Evolutionary conservation across 2,329 filamentous ascomycete genomes (phyloP), one percentile per base, ranked within the genome.

Genomic region (Cladosporium sp.): DNA sequence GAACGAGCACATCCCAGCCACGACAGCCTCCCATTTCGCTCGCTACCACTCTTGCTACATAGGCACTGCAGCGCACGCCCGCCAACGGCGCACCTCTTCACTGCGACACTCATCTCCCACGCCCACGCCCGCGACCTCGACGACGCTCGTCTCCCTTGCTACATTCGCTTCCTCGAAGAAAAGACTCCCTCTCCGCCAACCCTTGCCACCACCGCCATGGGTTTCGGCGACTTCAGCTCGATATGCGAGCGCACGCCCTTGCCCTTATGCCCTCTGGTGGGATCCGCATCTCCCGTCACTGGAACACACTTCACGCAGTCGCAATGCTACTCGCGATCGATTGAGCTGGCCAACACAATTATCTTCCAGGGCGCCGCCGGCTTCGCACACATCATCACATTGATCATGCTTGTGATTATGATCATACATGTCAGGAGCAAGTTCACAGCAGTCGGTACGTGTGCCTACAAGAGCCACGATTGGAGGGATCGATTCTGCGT

Each of bases 311-410:
- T 65, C 90, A 94, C 97, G 65, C 88, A 96, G 73, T 86, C 94
- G 59, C 85, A 87, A 70, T 99, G 94, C 80, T 97, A 93, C 78
- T 90, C 94, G 60, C 87, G 94, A 60, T 95, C 94, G 69, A 93
- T 99, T 74, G 92, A 97, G 76, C 77, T 97, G 66, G 94, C 92
- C 66, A 99, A 99, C 78, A 99, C 94, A 40, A 93, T 97, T 78
- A 99, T 99, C 71, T 99, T 99, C 74, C 87, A 97, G 77, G 90
- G 88, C 71, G 94, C 92, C 28, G 87, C 92, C 20, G 90, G 90
- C 62, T 92, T 93, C 71, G 90, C 94, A 78, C 94, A 99, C 75
- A 97, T 99, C 66, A 79, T 89, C 59, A 90, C 93, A 14, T 80
- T 99, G 60, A 80, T 87, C 67, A 97, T 99, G 93, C 95, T 92